Conservation (phyloP, 768 basidiomycete genomes). For the Tulasnella calospora region DNA sequence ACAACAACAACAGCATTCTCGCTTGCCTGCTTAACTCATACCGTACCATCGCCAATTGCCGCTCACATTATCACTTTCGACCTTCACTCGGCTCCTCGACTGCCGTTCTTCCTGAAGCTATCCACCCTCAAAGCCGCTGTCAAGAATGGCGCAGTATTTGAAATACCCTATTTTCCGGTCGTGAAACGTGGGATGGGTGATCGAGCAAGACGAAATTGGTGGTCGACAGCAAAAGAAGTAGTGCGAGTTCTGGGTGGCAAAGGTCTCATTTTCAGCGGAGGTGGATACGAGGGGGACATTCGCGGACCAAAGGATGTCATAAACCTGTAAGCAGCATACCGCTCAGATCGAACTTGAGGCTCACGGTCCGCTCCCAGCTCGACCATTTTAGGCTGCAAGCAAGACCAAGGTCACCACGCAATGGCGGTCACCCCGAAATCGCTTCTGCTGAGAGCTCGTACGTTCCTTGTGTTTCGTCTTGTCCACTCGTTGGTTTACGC, state of each 20-base stretch:
- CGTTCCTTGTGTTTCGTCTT: conserved; percentile 34
- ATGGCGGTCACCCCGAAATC: conserved; percentile 59
- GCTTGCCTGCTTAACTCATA: conserved; percentile 74
- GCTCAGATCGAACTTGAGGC: neutral
- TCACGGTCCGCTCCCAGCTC: conserved; percentile 43
- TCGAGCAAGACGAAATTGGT: conserved; percentile 76
- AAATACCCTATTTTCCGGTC: conserved; percentile 72
- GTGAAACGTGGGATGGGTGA: conserved; percentile 53
- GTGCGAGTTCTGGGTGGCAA: conserved; percentile 76
- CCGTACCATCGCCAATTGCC: conserved; percentile 66
- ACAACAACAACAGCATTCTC: conserved; percentile 69
- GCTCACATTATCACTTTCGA: conserved; percentile 78
- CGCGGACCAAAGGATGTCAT: conserved; percentile 67
- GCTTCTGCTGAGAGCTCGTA: conserved; percentile 67
- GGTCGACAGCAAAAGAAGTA: conserved; percentile 73
- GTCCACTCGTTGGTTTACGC: neutral
- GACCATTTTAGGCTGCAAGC: conserved; percentile 59
- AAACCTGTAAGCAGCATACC: conserved; percentile 56
- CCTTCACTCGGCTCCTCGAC: conserved; percentile 61
- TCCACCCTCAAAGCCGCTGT: conserved; percentile 75
- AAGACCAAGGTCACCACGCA: conserved; percentile 62
- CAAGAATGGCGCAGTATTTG: conserved; percentile 78
- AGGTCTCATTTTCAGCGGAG: conserved; percentile 66
- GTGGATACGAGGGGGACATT: conserved; percentile 57
- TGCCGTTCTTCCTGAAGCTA: conserved; percentile 77